Evolutionary conservation across 331 rosid species (phyloP).

Genomic region (Malus hybrid): DNA sequence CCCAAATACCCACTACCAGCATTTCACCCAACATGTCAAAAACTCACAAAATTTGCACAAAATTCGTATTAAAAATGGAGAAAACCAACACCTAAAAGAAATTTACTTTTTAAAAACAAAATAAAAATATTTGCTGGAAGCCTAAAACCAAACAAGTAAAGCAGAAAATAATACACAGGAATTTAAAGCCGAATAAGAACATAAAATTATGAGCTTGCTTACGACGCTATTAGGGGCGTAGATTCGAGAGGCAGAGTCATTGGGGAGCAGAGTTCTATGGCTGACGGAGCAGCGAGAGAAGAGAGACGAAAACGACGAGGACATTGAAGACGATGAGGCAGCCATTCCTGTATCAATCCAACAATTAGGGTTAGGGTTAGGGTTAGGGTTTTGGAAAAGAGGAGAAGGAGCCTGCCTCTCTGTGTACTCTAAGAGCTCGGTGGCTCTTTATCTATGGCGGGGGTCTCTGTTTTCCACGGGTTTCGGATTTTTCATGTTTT

Average conservation of each 20-base stretch:
- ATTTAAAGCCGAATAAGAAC: neutral
- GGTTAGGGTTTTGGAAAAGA: constrained; percentile 2
- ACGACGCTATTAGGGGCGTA: constrained; percentile 31
- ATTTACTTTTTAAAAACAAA: neutral
- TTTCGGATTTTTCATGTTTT: constrained; percentile 5
- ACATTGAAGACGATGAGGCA: constrained; percentile 27
- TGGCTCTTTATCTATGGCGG: constrained; percentile 40
- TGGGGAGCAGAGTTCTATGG: constrained; percentile 12
- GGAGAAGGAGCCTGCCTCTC: neutral
- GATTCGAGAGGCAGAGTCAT: constrained; percentile 25
- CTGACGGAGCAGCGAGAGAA: constrained; percentile 17
- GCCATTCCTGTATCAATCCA: constrained; percentile 34
- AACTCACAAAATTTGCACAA: neutral
- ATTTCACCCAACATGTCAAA: neutral
- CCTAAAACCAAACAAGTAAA: neutral
- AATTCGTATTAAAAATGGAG: neutral
- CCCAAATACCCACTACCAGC: neutral
- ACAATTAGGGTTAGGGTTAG: constrained; percentile 15
- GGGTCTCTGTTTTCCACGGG: constrained; percentile 24
- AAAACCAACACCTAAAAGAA: neutral
- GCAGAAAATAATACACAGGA: neutral
- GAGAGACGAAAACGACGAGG: constrained; percentile 29
- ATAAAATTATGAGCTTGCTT: neutral
- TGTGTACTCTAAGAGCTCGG: neutral
- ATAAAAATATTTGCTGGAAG: neutral